A percentile compares a stretch with the other conserved stretches of the same genome.
Conservation (phyloP, 371 early-diverging fungal species). For the Lichtheimia hyalospora region DNA sequence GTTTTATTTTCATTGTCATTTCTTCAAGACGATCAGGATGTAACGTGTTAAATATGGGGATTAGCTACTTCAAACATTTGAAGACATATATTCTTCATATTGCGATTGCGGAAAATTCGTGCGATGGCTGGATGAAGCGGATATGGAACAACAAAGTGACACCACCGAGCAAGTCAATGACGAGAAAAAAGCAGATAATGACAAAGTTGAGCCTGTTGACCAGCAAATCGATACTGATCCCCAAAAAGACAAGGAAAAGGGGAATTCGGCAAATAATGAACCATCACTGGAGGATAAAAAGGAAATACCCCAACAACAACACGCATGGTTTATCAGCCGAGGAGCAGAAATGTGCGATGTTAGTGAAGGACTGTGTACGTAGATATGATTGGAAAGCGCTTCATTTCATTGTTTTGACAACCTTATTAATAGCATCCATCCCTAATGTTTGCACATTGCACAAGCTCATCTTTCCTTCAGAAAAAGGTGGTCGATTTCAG, state of each 20-base stretch:
- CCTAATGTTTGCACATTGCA: constrained; percentile 84
- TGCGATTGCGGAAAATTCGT: constrained; percentile 90
- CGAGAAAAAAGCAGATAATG: not conserved
- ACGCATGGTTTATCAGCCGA: constrained; percentile 78
- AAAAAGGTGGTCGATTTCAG: constrained; percentile 61
- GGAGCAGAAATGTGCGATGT: constrained; percentile 89
- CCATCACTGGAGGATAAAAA: too few relatives aligned
- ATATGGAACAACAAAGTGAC: not conserved
- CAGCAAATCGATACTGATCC: too few relatives aligned
- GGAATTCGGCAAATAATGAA: too few relatives aligned
- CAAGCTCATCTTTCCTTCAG: constrained; percentile 76
- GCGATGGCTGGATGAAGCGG: constrained; percentile 57
- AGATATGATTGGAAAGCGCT: not conserved
- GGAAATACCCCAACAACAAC: not conserved
- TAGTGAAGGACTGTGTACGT: constrained; percentile 76
- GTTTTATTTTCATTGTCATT: not conserved
- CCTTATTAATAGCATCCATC: constrained; percentile 55
- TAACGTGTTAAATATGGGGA: too few relatives aligned
- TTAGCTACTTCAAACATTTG: constrained; percentile 78
- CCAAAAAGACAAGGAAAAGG: too few relatives aligned
- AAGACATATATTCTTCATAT: constrained; percentile 81
- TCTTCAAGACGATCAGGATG: not conserved
- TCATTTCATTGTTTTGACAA: too few relatives aligned
- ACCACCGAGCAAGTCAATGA: constrained; percentile 10
- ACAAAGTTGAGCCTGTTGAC: not conserved